These are phyloP conservation scores for Chenopodium berlandieri DNA, from an alignment of 148 eudicot genomes.

Conservation along the genomic window DNA sequence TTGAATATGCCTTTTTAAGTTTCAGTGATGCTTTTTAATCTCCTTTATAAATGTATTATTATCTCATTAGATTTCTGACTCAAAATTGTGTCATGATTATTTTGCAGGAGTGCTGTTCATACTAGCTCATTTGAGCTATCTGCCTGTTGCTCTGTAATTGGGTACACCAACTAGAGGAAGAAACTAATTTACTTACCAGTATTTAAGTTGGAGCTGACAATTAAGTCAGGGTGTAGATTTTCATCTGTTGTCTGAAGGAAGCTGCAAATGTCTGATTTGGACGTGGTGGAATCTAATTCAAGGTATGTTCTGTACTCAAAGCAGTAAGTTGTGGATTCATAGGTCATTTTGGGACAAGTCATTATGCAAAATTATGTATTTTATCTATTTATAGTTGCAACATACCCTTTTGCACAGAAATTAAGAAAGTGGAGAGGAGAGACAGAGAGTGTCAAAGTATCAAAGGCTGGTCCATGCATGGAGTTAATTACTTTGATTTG, in stretches of 20 bases:
- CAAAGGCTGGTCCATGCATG: too few relatives aligned
- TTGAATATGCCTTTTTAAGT: neutral
- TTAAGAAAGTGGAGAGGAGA: too few relatives aligned
- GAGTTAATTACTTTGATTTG: too few relatives aligned
- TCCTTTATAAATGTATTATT: neutral
- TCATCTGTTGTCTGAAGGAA: neutral
- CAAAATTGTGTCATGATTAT: neutral
- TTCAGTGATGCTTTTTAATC: neutral
- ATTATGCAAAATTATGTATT: neutral
- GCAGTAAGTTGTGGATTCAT: neutral
- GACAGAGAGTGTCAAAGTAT: too few relatives aligned
- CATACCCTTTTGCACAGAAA: too few relatives aligned
- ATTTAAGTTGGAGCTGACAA: constrained; percentile 6
- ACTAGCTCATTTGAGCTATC: neutral
- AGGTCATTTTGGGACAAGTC: neutral
- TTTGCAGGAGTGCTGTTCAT: neutral
- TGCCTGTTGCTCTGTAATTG: neutral
- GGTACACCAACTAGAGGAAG: neutral
- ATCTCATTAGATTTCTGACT: neutral
- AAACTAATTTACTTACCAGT: neutral
- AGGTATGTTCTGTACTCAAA: constrained; percentile 22
- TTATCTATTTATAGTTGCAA: too few relatives aligned
- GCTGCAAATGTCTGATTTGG: constrained; percentile 34
- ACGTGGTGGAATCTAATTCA: constrained; percentile 32
- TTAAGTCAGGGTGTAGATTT: constrained; percentile 3